Evolutionary conservation across 176 grass and related monocot species (phyloP).

Genomic region (Carex kokanica): DNA sequence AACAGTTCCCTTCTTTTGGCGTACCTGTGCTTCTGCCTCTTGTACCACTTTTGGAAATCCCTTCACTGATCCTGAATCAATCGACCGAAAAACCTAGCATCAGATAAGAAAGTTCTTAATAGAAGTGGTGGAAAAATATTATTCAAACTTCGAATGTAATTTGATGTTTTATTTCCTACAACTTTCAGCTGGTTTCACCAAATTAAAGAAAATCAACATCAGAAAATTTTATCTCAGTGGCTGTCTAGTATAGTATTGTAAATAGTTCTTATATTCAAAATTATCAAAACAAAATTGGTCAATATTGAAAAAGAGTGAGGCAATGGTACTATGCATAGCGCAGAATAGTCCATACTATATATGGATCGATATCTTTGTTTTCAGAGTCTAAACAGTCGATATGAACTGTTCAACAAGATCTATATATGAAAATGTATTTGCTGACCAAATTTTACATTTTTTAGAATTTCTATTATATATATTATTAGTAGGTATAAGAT

Average conservation of each 20-base stretch:
- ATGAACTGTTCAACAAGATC: too few species aligned
- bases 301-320: background rate
- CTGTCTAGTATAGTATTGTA: background rate
- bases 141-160: background rate
- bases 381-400: too few species aligned
- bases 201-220: background rate
- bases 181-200: background rate
- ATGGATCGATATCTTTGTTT: too few species aligned
- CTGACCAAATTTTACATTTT: too few species aligned
- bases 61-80: slow-evolving; percentile 62
- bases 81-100: slow-evolving; percentile 52
- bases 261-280: background rate
- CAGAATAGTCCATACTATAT: too few species aligned
- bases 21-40: slow-evolving; percentile 50
- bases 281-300: background rate
- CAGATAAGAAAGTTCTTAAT: background rate
- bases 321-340: too few species aligned
- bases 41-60: slow-evolving; percentile 64
- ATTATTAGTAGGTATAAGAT: too few species aligned
- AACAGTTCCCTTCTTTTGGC: background rate
- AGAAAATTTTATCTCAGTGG: background rate
- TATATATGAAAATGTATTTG: too few species aligned
- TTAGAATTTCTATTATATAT: too few species aligned
- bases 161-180: background rate
- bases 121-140: background rate